phyloP scores from a whole-genome alignment of 768 basidiomycete genomes.

The Tephrocybe sp. region DNA sequence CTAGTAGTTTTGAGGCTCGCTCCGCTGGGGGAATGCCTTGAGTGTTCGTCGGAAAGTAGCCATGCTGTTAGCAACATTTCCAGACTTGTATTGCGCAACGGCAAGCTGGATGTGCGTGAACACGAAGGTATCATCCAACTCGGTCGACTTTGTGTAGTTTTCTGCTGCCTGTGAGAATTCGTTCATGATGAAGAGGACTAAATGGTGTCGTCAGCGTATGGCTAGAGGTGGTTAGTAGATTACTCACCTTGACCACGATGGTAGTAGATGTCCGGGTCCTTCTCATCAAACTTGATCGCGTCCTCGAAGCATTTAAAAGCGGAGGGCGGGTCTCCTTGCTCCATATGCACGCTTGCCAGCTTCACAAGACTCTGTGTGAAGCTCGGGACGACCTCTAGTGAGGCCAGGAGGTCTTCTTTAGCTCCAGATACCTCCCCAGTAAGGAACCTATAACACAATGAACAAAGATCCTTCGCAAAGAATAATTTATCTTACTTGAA shows the following conservation, averaged over 20 bases:
- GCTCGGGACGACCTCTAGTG: conserved; percentile 61
- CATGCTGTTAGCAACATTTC: conserved; percentile 78
- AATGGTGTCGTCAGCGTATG: background rate
- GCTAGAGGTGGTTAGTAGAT: background rate
- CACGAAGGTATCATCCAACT: conserved; percentile 85
- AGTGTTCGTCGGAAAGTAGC: conserved; percentile 87
- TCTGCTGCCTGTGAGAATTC: conserved; percentile 83
- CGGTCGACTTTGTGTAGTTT: conserved; percentile 90
- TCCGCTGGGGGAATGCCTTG: conserved; percentile 79
- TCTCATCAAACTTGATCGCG: conserved; percentile 77
- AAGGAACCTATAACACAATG: conserved; percentile 64
- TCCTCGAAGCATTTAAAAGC: conserved; percentile 92
- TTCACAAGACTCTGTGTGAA: conserved; percentile 93
- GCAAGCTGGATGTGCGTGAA: conserved; percentile 98
- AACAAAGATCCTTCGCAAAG: background rate
- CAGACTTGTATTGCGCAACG: conserved; percentile 94
- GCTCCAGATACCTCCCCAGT: conserved; percentile 81
- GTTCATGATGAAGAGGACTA: conserved; percentile 94
- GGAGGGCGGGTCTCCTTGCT: conserved; percentile 76
- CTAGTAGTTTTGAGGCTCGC: conserved; percentile 96
- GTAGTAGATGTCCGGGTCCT: conserved; percentile 96
- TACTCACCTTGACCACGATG: conserved; percentile 91
- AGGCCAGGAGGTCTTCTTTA: conserved; percentile 79
- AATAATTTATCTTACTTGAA: conserved; percentile 71
- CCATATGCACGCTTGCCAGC: conserved; percentile 97